Evolutionary conservation across 345 rosid species (phyloP), one percentile per base, ranked within the genome.

Genomic region (Gossypium longicalyx): DNA sequence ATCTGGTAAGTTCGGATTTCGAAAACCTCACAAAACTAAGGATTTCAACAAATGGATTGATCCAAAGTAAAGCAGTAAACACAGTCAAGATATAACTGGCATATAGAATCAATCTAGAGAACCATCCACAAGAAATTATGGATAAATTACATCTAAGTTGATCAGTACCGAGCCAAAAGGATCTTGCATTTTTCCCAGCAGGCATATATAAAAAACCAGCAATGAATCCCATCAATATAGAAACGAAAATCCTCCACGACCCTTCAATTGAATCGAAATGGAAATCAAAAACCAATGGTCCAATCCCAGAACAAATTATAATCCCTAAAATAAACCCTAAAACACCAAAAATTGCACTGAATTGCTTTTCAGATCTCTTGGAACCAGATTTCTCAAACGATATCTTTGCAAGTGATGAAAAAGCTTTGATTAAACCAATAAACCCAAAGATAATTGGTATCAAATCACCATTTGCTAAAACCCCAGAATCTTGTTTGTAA

Each of bases 151-250:
- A 86, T 45, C 91, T 81, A 73, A 89, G 72, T 84, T 92, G 98
- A 87, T 94, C 97, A 8, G 97, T 92, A 17, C 97, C 98, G 22
- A 94, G 86, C 97, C 98, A 92, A 82, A 94, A 89, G 7, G 95
- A 85, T 67, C 97, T 71, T 2, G 93, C 97, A 77, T 79, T 85
- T 86, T 92, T 92, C 54, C 84, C 85, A 0, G 92, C 89, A 43
- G 97, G 93, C 86, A 92, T 83, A 79, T 89, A 94, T 38, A 94
- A 73, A 63, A 85, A 78, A 2, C 93, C 91, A 9, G 87, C 74
- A 0, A 88, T 58, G 71, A 91, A 84, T 27, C 97, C 97, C 93
- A 87, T 88, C 1, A 84, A 81, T 47, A 77, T 34, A 2, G 90
- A 86, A 52, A 89, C 63, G 49, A 82, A 70, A 52, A 91, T 7